phyloP scores from a whole-genome alignment of 2,329 filamentous ascomycete genomes.

The Exophiala dermatitidis region DNA sequence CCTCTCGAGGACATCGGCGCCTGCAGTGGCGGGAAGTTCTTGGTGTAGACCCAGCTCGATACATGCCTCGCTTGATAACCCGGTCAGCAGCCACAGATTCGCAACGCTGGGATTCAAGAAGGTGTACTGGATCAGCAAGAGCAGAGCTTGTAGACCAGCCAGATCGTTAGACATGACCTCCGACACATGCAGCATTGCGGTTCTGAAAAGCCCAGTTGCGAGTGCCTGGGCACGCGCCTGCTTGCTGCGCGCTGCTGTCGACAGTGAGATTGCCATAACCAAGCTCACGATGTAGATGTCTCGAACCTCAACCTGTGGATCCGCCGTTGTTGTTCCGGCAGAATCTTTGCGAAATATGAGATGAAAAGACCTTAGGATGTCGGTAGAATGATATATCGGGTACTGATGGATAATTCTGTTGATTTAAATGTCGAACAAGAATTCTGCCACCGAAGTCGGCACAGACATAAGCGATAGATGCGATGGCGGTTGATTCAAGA shows the following conservation, averaged over 20 bases:
- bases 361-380: not conserved
- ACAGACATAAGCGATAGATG: conserved; percentile 3
- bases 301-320: not conserved
- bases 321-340: not conserved
- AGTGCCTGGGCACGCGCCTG: conserved; percentile 6
- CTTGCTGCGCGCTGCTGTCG: conserved; percentile 6
- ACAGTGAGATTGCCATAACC: conserved; percentile 12
- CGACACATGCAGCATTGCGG: conserved; percentile 5
- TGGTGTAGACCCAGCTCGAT: conserved; percentile 89
- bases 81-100: conserved; percentile 87
- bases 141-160: conserved; percentile 73
- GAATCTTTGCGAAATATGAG: not conserved
- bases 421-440: conserved; percentile 7
- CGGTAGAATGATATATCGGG: conserved; percentile 3
- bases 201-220: conserved; percentile 3
- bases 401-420: conserved; percentile 9
- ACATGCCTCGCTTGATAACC: conserved; percentile 77
- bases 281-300: conserved; percentile 6
- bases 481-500: conserved; percentile 5
- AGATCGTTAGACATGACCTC: conserved; percentile 8
- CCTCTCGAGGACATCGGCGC: conserved; percentile 60
- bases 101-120: conserved; percentile 85
- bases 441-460: conserved; percentile 5
- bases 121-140: conserved; percentile 81
- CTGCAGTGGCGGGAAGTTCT: conserved; percentile 66